Evolutionary conservation across 768 basidiomycete species (phyloP).

Genomic region (Lactifluus rugatus): DNA sequence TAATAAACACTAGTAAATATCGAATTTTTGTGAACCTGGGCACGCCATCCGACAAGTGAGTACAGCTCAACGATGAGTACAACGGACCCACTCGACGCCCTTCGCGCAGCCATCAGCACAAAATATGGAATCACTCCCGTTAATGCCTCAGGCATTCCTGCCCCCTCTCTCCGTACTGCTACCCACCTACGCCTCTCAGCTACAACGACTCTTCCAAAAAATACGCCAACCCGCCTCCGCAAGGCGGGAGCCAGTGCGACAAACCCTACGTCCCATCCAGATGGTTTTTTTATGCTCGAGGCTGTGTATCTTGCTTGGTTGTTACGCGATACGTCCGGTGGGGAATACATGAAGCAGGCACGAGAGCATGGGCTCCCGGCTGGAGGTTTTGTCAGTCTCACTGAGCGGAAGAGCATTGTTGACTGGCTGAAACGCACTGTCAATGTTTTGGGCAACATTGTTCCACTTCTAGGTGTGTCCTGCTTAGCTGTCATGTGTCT

Average conservation of each 20-base stretch:
- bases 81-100: slow-evolving; percentile 15
- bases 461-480: slow-evolving; percentile 36
- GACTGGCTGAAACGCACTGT: too few relatives aligned
- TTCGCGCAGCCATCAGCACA: slow-evolving; percentile 14
- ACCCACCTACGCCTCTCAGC: slow-evolving; percentile 55
- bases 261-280: slow-evolving; percentile 28
- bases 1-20: too few relatives aligned
- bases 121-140: slow-evolving; percentile 9
- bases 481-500: background rate
- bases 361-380: slow-evolving; percentile 57
- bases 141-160: slow-evolving; percentile 26
- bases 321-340: slow-evolving; percentile 58
- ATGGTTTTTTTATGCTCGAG: slow-evolving; percentile 71
- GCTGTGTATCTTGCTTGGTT: slow-evolving; percentile 83
- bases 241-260: slow-evolving; percentile 43
- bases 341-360: slow-evolving; percentile 84
- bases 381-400: slow-evolving; percentile 54
- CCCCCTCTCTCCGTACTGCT: slow-evolving; percentile 42
- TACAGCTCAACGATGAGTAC: background rate
- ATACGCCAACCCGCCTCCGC: slow-evolving; percentile 66
- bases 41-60: too few relatives aligned
- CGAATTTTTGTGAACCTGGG: too few relatives aligned
- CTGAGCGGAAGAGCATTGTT: too few relatives aligned
- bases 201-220: slow-evolving; percentile 52
- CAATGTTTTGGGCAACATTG: slow-evolving; percentile 2